Evolutionary conservation across 2,329 filamentous ascomycete genomes (phyloP), one percentile per base, ranked within the genome.

Genomic region (Epicoccum sorghinum): DNA sequence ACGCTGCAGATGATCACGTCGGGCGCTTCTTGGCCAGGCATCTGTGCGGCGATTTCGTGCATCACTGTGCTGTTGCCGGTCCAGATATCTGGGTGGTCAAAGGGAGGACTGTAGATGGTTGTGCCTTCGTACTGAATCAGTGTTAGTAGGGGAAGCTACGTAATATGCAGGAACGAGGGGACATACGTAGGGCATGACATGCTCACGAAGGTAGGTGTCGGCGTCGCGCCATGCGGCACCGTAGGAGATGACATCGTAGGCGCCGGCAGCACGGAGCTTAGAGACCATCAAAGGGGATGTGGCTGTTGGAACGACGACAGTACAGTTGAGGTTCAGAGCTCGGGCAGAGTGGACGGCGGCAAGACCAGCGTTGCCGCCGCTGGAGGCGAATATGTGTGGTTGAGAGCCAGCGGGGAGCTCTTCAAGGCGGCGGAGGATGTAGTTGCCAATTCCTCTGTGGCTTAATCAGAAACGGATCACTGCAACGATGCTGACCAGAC

Each of bases 361-460:
- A 4, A 96, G 84, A 1, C 91, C 91, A 2, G 91, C 91, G 69
- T 96, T 96, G 52, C 91, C 91, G 54, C 90, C 91, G 2, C 86
- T 90, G 10, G 88, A 89, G 68, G 84, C 89, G 78, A 90, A 95
- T 81, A 95, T 93, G 78, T 90, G 89, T 2, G 63, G 63, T 37
- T 65, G 51, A n/a, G 61, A 58, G 53, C 59, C 60, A 38, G 58
- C 32, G 61, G 57, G 77, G 64, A 60, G 74, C 68, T 70, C 68
- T 51, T 75, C 73, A 14, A 79, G 76, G 46, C 72, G 68, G 60
- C 80, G 78, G 47, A 86, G 80, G 71, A 91, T 87, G 70, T 89
- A 82, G 73, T 89, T 84, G 44, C 90, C 89, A 57, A 93, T 85
- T 27, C 89, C 90, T 61, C 68, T 71, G 44, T 42, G 12, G 24